Percentiles rank a stretch among this genome's conserved stretches.
Conservation (phyloP, 176 grass and related monocot species). For the Secale cereale region DNA sequence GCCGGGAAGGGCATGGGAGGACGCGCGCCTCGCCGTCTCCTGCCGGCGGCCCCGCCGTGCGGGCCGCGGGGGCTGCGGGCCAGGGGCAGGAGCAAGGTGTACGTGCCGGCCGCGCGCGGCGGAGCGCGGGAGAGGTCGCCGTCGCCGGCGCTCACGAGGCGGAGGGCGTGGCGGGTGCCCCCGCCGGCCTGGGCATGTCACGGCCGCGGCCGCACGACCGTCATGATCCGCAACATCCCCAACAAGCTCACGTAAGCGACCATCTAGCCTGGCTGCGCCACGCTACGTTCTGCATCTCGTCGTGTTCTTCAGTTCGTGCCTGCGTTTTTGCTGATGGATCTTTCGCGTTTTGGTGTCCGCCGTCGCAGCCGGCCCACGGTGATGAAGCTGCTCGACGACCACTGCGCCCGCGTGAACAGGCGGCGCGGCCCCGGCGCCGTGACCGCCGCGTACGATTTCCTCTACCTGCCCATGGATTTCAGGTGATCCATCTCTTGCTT, state of each 20-base stretch:
- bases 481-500: conserved; percentile 23
- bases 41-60: not conserved
- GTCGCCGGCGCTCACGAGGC: conserved; percentile 8
- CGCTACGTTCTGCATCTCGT: not conserved
- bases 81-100: not conserved
- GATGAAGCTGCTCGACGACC: conserved; percentile 54
- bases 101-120: not conserved
- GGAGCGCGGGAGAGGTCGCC: not conserved
- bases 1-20: not conserved
- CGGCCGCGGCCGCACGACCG: conserved; percentile 11
- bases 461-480: conserved; percentile 85
- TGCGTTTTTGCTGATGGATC: not conserved
- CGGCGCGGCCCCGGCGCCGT: not conserved
- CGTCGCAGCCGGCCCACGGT: conserved; percentile 34
- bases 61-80: not conserved
- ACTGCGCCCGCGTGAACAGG: conserved; percentile 43
- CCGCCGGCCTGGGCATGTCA: not conserved
- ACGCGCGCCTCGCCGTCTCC: not conserved
- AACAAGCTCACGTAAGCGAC: conserved; percentile 28
- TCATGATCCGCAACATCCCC: conserved; percentile 85
- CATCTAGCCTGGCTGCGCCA: not conserved
- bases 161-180: not conserved
- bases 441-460: conserved; percentile 55
- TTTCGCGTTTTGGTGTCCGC: not conserved
- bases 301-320: not conserved